Conservation (phyloP, 1,139 yeast species). For the Taphrina sp. region DNA sequence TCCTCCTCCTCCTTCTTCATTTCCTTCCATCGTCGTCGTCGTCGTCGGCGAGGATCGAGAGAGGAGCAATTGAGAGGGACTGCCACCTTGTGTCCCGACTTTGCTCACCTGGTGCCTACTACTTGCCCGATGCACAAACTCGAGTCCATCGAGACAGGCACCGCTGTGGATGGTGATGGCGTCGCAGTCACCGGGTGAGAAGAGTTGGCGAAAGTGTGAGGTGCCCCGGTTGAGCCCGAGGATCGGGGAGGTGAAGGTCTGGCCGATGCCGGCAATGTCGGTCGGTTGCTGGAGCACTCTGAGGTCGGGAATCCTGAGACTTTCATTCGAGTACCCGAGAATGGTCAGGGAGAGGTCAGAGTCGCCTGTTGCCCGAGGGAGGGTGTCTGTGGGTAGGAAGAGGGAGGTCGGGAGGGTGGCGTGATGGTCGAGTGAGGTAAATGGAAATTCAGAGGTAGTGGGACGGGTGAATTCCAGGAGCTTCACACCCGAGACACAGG, state of each 20-base stretch:
- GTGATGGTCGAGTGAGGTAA: background rate
- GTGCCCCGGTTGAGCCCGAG: background rate
- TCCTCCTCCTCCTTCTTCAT: too few relatives aligned
- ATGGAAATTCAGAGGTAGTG: conserved; percentile 50
- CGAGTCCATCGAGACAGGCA: conserved; percentile 68
- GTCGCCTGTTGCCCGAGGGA: conserved; percentile 35
- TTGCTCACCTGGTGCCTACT: conserved; percentile 42
- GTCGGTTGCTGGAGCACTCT: conserved; percentile 36
- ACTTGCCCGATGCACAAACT: background rate
- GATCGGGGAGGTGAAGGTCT: background rate
- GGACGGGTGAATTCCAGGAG: conserved; percentile 46
- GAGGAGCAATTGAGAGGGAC: conserved; percentile 58
- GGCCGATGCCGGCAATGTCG: background rate
- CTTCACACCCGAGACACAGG: conserved; percentile 65
- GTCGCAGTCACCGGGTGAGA: conserved; percentile 45
- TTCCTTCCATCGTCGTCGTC: too few relatives aligned
- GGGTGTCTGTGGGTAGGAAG: background rate
- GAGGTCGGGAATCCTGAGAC: conserved; percentile 42
- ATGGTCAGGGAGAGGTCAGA: background rate
- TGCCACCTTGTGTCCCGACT: conserved; percentile 63
- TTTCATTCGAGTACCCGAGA: conserved; percentile 1
- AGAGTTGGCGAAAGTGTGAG: conserved; percentile 32
- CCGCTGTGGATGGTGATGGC: conserved; percentile 68
- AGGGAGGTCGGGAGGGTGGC: background rate
- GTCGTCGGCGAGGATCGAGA: too few relatives aligned